Base-by-base conservation (phyloP, 257 asterid species). In the Agastache rugosa region DNA sequence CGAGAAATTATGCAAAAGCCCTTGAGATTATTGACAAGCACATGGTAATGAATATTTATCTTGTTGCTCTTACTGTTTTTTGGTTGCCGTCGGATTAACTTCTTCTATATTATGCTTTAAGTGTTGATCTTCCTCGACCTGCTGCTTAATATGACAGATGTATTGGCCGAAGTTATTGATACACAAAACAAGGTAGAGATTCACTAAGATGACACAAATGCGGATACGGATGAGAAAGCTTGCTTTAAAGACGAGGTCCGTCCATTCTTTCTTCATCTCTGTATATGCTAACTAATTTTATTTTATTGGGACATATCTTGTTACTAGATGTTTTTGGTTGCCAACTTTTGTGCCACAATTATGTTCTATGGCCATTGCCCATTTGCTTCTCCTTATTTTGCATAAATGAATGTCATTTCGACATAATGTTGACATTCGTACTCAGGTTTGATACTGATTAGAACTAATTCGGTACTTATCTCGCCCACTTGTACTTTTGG, bases 121-220 rank as follows among this genome's bases (percentile, higher is more conserved):
- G 45, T 35, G 16, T 63, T 62, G 25, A 68, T 42, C 55, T 59
- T n/a, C 48, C 16, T 71, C 62, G 51, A 50, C 59, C 8, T 55
- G 63, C 66, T 7, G 67, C 20, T 73, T 35, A 25, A 60, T 56
- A 23, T 73, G 37, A 79, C 90, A 92, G 98, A 67, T 85, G 62
- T 95, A 85, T 77, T 95, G 99, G 99, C 98, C 99, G 2, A 95
- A 93, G 81, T 77, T 92, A 74, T 88, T 95, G 81, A 82, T 88
- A 20, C 98, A 95, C 88, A 92, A 95, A 79, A 88, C 85, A 11
- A 95, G 91, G 81, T 97, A 95, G 82, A 84, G 99, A 77, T 78
- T 95, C 73, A 92, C 99, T 8, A 95, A 95, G 85, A 92, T 95
- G 99, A 92, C 94, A 48, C 96, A 95, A 85, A 95, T 95, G 98